Evolutionary conservation across 2,329 filamentous ascomycete genomes (phyloP).

Genomic region (Colletotrichum somersetense): DNA sequence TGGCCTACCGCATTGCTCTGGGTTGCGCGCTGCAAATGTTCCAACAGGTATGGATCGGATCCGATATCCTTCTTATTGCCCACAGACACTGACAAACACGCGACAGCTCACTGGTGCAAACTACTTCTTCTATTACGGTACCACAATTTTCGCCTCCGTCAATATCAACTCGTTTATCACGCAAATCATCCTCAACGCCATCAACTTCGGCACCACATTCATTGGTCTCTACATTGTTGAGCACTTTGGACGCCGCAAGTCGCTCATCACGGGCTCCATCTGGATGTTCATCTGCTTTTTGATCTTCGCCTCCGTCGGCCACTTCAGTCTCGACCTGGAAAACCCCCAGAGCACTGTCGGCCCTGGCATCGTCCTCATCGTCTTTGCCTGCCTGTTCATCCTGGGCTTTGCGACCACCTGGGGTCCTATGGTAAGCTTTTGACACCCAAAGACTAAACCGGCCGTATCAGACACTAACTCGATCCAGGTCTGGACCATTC

Average conservation of each 20-base stretch:
- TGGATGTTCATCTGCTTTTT: constrained; percentile 74
- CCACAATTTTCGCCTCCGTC: constrained; percentile 62
- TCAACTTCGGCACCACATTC: constrained; percentile 77
- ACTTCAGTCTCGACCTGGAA: constrained; percentile 58
- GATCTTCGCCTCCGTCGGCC: constrained; percentile 66
- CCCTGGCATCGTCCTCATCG: constrained; percentile 71
- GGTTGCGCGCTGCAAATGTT: constrained; percentile 73
- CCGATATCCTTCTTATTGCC: not conserved
- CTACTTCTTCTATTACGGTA: constrained; percentile 75
- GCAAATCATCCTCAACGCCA: constrained; percentile 74
- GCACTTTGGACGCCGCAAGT: constrained; percentile 73
- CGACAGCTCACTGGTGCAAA: constrained; percentile 65
- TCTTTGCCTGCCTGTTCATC: constrained; percentile 74
- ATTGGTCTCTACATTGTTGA: constrained; percentile 79
- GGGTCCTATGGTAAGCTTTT: constrained; percentile 36
- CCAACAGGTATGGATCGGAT: constrained; percentile 68
- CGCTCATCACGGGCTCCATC: constrained; percentile 70
- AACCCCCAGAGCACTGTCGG: constrained; percentile 52
- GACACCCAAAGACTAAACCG: not conserved
- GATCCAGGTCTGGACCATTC: constrained; percentile 68
- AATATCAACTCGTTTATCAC: constrained; percentile 72
- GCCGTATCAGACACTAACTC: not conserved
- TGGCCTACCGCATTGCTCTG: constrained; percentile 72
- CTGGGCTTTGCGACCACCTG: constrained; percentile 69
- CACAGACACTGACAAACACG: constrained; percentile 30